Conservation (phyloP, 2,329 filamentous ascomycete genomes). For the Trichoderma simmonsii region DNA sequence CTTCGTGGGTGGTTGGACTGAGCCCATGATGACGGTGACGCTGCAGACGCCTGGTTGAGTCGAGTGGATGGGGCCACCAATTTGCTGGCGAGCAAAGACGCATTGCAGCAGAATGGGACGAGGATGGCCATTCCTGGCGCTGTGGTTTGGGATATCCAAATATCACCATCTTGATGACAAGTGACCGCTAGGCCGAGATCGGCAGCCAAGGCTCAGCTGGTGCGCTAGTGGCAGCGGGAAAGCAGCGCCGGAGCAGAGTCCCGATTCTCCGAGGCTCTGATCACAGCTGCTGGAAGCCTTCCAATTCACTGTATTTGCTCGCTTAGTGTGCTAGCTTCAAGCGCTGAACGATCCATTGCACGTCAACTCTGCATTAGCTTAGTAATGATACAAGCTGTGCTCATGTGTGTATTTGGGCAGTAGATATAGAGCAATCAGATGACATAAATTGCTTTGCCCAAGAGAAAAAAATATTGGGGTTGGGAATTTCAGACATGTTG, state of each 20-base stretch:
- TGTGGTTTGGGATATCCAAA: not conserved
- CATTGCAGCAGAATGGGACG: conserved; percentile 4
- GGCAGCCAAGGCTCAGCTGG: conserved; percentile 33
- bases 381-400: not conserved
- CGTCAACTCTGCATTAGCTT: not conserved
- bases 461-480: not conserved
- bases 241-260: not conserved
- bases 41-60: not conserved
- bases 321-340: not conserved
- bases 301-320: not conserved
- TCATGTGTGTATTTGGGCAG: not conserved
- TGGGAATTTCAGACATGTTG: not conserved
- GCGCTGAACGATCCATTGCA: not conserved
- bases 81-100: not conserved
- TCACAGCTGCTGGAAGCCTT: not conserved
- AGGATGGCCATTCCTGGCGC: not conserved
- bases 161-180: not conserved
- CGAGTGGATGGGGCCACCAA: conserved; percentile 7
- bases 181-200: conserved; percentile 28
- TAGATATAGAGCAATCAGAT: not conserved
- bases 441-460: not conserved
- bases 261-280: conserved; percentile 10
- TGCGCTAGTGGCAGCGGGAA: not conserved
- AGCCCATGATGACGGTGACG: conserved; percentile 25
- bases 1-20: conserved; percentile 30